Evolutionary conservation across 257 asterid species (phyloP).

Genomic region (Solanum corneliomulleri): DNA sequence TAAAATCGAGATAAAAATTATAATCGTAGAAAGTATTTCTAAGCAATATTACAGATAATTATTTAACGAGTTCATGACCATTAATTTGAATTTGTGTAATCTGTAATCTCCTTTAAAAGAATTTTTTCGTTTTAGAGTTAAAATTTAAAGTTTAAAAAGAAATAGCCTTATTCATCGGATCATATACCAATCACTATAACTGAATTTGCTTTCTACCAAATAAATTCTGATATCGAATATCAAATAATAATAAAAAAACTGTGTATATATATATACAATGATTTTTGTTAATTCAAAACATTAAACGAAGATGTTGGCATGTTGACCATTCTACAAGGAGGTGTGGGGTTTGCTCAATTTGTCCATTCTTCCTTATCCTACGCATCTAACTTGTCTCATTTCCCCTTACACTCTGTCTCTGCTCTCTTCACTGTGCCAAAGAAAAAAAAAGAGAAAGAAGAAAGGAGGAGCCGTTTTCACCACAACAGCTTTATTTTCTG

Average conservation of each 20-base stretch:
- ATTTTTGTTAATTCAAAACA: neutral
- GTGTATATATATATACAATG: neutral
- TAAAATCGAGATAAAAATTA: neutral
- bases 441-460: conserved; percentile 20
- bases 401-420: neutral
- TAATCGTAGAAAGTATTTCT: too few species aligned
- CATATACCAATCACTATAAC: neutral
- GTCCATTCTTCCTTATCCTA: conserved; percentile 23
- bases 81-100: too few species aligned
- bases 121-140: too few species aligned
- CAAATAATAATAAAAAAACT: neutral
- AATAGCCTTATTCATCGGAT: neutral
- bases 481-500: conserved; percentile 13
- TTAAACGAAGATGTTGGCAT: neutral
- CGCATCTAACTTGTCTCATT: conserved; percentile 4
- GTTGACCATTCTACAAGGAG: conserved; percentile 8
- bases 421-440: neutral
- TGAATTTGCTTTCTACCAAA: neutral
- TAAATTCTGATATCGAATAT: too few species aligned
- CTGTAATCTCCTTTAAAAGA: too few species aligned
- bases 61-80: too few species aligned
- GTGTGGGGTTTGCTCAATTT: conserved; percentile 6
- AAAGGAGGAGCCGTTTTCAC: conserved; percentile 55
- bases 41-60: neutral
- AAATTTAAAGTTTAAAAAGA: too few species aligned